Evolutionary conservation across 148 eudicot genomes (phyloP), one percentile per base, ranked within the genome.

Genomic region (Nepenthes mirabilis): DNA sequence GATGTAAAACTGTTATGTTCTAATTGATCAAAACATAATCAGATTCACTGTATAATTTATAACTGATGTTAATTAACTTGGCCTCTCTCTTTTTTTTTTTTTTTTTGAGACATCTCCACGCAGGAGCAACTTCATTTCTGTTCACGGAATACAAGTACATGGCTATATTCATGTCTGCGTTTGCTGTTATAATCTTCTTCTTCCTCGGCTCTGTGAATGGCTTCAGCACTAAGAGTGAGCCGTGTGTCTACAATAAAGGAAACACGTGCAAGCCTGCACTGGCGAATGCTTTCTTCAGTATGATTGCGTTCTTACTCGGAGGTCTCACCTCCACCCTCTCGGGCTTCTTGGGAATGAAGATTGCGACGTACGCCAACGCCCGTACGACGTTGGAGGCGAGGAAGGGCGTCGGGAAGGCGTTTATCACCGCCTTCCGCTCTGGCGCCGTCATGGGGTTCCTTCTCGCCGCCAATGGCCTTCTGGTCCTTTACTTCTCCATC

Each of bases 361-460:
- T 83, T 61, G 85, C 89, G 5, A 83, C 89, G 35, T 83, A 73
- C 67, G 89, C 90, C 14, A 84, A 84, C 53, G 86, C 86, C 4
- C 73, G 86, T 58, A 82, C 86, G 14, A 82, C 86, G 8, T 62
- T 82, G 48, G 86, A 82, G 60, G 86, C 86, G 23, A 75, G 86
- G 45, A 82, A 82, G 56, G 86, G 86, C 64, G 90, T 84, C 35
- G 86, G 90, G 3, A 79, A 78, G 57, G 90, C 90, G 62, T 84
- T 84, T 48, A 77, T 81, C 33, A 59, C 63, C 34, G 90, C 90
- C 9, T 84, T 81, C 59, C 74, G 90, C 34, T 82, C 86, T 49
- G 86, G 86, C 63, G 82, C 86, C 14, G 85, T 81, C 37, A 81
- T 81, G 85, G 88, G 88, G n/a, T 83, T 83, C 63, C 89, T 83